phyloP scores from a whole-genome alignment of 148 eudicot genomes.

The Vaccinium corymbosum region DNA sequence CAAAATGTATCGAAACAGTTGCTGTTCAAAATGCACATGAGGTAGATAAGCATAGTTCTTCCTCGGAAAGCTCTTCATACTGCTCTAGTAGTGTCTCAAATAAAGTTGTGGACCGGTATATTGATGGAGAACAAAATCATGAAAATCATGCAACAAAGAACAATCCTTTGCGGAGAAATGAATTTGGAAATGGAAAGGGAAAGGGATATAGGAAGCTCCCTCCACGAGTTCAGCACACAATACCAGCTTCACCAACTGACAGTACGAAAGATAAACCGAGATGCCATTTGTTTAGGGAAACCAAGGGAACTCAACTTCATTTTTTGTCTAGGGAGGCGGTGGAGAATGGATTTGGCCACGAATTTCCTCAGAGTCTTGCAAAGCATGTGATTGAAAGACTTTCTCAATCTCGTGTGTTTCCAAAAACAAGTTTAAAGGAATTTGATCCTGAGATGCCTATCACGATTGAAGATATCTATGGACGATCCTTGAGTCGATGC shows the following conservation, averaged over 20 bases:
- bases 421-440: slow-evolving; percentile 38
- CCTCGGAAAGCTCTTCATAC: slow-evolving; percentile 49
- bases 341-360: slow-evolving; percentile 51
- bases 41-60: slow-evolving; percentile 27
- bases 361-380: slow-evolving; percentile 71
- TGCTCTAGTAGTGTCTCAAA: slow-evolving; percentile 65
- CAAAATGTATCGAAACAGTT: slow-evolving; percentile 31
- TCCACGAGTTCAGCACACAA: slow-evolving; percentile 48
- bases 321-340: slow-evolving; percentile 46
- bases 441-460: slow-evolving; percentile 59
- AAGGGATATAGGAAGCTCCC: slow-evolving; percentile 42
- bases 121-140: slow-evolving; percentile 81
- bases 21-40: slow-evolving; percentile 27
- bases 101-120: slow-evolving; percentile 75
- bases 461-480: slow-evolving; percentile 75
- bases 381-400: slow-evolving; percentile 83
- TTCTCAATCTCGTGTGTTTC: slow-evolving; percentile 45
- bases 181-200: slow-evolving; percentile 26
- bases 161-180: slow-evolving; percentile 29
- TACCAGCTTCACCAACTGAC: slow-evolving; percentile 52
- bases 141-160: slow-evolving; percentile 32
- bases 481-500: slow-evolving; percentile 31
- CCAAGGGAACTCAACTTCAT: slow-evolving; percentile 35
- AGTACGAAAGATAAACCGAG: slow-evolving; percentile 53
- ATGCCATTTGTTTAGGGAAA: slow-evolving; percentile 48